A percentile compares a stretch with the other conserved stretches of the same genome.
phyloP scores from a whole-genome alignment of 2,329 filamentous ascomycete genomes.

The Colletotrichum lini region DNA sequence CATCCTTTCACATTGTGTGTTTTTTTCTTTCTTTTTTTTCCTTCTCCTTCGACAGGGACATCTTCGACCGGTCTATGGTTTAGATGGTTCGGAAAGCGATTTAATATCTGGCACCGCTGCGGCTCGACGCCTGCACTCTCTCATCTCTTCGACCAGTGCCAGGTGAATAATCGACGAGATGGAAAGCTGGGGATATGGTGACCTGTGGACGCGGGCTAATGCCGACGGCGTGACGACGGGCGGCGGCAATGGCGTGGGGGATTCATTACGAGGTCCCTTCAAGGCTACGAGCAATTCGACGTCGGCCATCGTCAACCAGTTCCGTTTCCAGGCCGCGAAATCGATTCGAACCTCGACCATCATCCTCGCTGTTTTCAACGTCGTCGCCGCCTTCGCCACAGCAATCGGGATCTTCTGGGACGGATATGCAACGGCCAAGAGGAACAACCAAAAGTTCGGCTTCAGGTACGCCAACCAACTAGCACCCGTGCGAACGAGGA shows the following conservation, averaged over 20 bases:
- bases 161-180: constrained; percentile 43
- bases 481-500: not conserved
- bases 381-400: constrained; percentile 69
- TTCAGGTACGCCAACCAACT: constrained; percentile 55
- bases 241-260: constrained; percentile 45
- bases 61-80: constrained; percentile 48
- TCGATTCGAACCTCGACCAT: constrained; percentile 74
- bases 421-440: constrained; percentile 63
- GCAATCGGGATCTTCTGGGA: constrained; percentile 71
- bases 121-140: constrained; percentile 51
- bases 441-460: constrained; percentile 56
- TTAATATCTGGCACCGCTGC: constrained; percentile 50
- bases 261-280: constrained; percentile 49
- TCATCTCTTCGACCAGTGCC: constrained; percentile 43
- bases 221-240: constrained; percentile 32
- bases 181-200: constrained; percentile 44
- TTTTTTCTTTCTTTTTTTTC: no score
- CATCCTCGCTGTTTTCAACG: constrained; percentile 73
- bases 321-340: constrained; percentile 67
- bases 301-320: constrained; percentile 63
- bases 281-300: constrained; percentile 53
- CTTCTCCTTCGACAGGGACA: constrained; percentile 21
- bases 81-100: constrained; percentile 55
- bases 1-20: not conserved
- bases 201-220: constrained; percentile 50